These are phyloP conservation scores for Penicillium sp. DNA, from an alignment of 2,329 filamentous ascomycete species.

Conservation along the genomic window DNA sequence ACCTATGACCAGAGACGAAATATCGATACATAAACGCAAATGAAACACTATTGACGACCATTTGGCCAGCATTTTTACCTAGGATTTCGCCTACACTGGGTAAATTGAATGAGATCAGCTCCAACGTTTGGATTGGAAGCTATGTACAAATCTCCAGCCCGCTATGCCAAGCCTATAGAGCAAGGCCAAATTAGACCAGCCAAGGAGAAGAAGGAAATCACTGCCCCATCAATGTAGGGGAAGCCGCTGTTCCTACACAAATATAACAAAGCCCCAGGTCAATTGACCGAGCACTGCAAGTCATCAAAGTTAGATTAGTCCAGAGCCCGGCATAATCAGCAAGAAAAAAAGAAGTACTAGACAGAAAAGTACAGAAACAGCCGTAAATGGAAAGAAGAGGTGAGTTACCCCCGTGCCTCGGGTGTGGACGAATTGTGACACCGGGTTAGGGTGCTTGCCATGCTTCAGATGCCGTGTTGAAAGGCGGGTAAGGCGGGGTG, in stretches of 20 bases:
- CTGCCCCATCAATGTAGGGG: not conserved
- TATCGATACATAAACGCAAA: conserved; percentile 1
- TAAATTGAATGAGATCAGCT: conserved; percentile 9
- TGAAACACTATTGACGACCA: not conserved
- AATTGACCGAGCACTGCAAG: conserved; percentile 12
- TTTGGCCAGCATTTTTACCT: too few species aligned
- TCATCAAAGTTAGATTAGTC: conserved; percentile 11
- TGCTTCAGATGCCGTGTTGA: conserved; percentile 13
- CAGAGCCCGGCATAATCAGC: conserved; percentile 5
- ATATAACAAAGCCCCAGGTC: conserved; percentile 7
- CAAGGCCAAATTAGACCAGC: not conserved
- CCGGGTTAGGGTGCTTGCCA: conserved; percentile 3
- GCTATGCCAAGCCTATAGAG: not conserved
- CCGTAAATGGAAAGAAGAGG: conserved; percentile 15
- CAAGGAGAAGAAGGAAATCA: not conserved
- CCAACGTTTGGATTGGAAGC: conserved; percentile 20
- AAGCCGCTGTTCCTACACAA: not conserved
- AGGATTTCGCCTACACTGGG: not conserved
- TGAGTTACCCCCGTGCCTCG: conserved; percentile 9
- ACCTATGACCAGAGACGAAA: conserved; percentile 2
- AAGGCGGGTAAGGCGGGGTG: conserved; percentile 8
- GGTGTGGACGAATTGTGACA: conserved; percentile 2
- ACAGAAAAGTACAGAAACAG: conserved; percentile 17
- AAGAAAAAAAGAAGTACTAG: conserved; percentile 9
- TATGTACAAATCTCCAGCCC: conserved; percentile 24